Base-by-base conservation (phyloP, 768 basidiomycete species). In the Lentinula aciculospora region DNA sequence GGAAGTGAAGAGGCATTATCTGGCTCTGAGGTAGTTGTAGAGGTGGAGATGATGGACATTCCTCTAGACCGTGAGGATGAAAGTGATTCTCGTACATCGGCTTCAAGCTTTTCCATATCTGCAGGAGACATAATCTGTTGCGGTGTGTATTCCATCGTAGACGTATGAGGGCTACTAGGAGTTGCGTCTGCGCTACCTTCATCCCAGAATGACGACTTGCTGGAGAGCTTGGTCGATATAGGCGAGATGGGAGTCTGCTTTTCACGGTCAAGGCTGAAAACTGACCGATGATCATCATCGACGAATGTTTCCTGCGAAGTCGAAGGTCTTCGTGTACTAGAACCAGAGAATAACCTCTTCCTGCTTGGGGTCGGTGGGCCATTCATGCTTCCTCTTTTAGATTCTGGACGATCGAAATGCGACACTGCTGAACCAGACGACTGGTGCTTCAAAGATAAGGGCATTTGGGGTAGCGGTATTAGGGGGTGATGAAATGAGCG, bases 91-190 rank as follows among this genome's bases (percentile, higher is more conserved):
- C 68, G 45, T 58, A 80, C 63, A 67, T 77, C 74, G 42, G 80
- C 82, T 64, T 86, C 85, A 9, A 88, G 69, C 67, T 77, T 75
- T 21, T 82, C 76, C 74, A 86, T 77, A 57, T 86, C 83, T 17
- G 82, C 84, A 23, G 83, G 81, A 15, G 85, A 82, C 78, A 88
- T 78, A 60, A 88, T 88, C 39, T 80, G 80, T 65, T 86, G 83
- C 7, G 84, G 83, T 4, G 71, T 74, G 67, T 85, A 84, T 28
- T 85, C 84, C 15, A 69, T 62, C 3, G 62, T 59, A 8, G 66
- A 56, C 23, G 58, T 55, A 4, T 61, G 60, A 47, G 76, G 74
- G 58, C 76, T 77, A 44, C 60, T 65, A 5, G 76, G 73, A n/a
- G 62, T 60, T n/a, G 62, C 58, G 34, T 78, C 76, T 31, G 68